Percentiles rank a stretch among this genome's conserved stretches.
Conservation (phyloP, 805 yeast species). For the Scheffersomyces amazonensis region DNA sequence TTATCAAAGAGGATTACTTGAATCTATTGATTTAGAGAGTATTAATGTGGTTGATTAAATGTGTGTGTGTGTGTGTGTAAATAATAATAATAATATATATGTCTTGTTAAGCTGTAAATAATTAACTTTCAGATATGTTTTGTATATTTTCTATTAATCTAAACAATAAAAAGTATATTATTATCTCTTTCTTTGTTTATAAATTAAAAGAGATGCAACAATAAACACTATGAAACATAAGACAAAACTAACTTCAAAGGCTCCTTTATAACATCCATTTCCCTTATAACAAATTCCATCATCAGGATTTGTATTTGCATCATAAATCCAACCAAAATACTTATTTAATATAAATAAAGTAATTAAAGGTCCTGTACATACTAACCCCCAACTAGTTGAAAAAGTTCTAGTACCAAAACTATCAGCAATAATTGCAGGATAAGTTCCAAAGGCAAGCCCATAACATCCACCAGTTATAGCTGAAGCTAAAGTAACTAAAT, state of each 20-base stretch:
- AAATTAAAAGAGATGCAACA: slow-evolving; percentile 22
- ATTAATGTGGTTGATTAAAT: slow-evolving; percentile 36
- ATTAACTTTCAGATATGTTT: no score
- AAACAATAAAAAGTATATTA: no score
- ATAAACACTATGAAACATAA: slow-evolving; percentile 24
- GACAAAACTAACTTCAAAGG: slow-evolving; percentile 28
- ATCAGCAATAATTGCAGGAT: slow-evolving; percentile 76
- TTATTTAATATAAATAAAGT: slow-evolving; percentile 53
- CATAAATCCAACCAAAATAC: slow-evolving; percentile 55
- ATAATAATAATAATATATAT: no score
- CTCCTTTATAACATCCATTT: slow-evolving; percentile 34
- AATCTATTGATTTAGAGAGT: slow-evolving; percentile 43
- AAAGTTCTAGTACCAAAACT: slow-evolving; percentile 64
- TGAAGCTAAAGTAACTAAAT: slow-evolving; percentile 48
- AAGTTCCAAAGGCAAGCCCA: slow-evolving; percentile 70
- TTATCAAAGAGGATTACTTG: slow-evolving; percentile 40
- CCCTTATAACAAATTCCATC: slow-evolving; percentile 38
- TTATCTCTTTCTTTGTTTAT: slow-evolving; percentile 12
- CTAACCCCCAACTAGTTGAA: slow-evolving; percentile 74
- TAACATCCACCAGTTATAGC: slow-evolving; percentile 60
- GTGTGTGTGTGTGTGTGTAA: background rate
- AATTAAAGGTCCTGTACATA: slow-evolving; percentile 67
- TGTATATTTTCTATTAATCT: no score
- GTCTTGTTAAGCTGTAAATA: no score
- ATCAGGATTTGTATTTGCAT: slow-evolving; percentile 37